Evolutionary conservation across 345 rosid species (phyloP).

Genomic region (Citrus inodora): DNA sequence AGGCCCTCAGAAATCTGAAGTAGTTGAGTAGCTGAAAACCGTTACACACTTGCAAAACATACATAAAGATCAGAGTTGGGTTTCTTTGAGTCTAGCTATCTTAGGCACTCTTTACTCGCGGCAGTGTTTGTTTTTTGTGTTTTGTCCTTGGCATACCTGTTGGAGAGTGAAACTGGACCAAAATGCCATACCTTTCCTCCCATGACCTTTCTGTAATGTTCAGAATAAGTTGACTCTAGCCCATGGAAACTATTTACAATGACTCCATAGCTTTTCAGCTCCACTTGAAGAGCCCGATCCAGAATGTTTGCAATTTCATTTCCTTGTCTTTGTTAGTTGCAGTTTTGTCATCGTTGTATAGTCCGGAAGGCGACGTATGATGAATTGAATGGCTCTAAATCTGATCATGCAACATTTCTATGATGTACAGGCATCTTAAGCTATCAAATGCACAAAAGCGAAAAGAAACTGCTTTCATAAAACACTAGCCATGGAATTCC

Average conservation of each 20-base stretch:
- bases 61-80: slow-evolving; percentile 36
- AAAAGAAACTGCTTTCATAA: slow-evolving; percentile 32
- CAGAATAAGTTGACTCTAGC: slow-evolving; percentile 21
- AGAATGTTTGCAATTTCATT: too few species aligned
- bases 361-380: neutral
- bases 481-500: slow-evolving; percentile 37
- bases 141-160: slow-evolving; percentile 20
- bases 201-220: slow-evolving; percentile 20
- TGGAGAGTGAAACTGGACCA: slow-evolving; percentile 40
- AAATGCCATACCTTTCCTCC: slow-evolving; percentile 26
- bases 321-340: too few species aligned
- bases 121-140: slow-evolving; percentile 30
- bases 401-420: neutral
- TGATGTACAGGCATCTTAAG: too few species aligned
- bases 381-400: slow-evolving; percentile 18
- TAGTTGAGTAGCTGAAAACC: slow-evolving; percentile 28
- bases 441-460: neutral
- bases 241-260: slow-evolving; percentile 18
- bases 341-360: neutral
- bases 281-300: neutral
- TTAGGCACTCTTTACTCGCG: slow-evolving; percentile 33
- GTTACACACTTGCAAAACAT: slow-evolving; percentile 40
- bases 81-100: slow-evolving; percentile 33
- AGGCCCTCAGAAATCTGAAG: slow-evolving; percentile 42
- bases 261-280: slow-evolving; percentile 13